Evolutionary conservation across 306 rosid genomes (phyloP).

Genomic region (Alnus rubra): DNA sequence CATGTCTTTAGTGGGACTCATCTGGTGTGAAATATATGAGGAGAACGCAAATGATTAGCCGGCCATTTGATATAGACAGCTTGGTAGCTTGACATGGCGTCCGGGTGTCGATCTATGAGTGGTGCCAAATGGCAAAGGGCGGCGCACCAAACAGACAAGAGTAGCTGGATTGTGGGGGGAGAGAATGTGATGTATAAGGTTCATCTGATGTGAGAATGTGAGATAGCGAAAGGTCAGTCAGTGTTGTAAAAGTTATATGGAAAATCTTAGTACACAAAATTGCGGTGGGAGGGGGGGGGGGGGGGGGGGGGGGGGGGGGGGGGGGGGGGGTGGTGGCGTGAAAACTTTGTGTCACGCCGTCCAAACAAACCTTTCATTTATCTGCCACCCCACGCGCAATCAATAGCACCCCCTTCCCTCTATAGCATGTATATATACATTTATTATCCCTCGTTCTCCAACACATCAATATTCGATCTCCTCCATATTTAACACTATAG

Average conservation of each 20-base stretch:
- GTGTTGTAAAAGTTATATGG: background rate
- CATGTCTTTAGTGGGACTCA: slow-evolving; percentile 31
- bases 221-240: background rate
- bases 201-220: background rate
- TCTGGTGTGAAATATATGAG: slow-evolving; percentile 24
- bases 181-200: slow-evolving; percentile 23
- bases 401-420: slow-evolving; percentile 37
- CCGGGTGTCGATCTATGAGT: slow-evolving; percentile 41
- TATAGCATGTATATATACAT: slow-evolving; percentile 26
- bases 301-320: too few species aligned
- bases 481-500: slow-evolving; percentile 12
- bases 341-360: slow-evolving; percentile 87
- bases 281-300: slow-evolving; percentile 49
- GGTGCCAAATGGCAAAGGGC: slow-evolving; percentile 69
- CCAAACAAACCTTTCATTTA: slow-evolving; percentile 70
- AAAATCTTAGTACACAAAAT: slow-evolving; percentile 45
- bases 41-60: slow-evolving; percentile 49
- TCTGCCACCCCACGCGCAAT: slow-evolving; percentile 99
- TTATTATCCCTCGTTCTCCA: slow-evolving; percentile 32
- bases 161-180: slow-evolving; percentile 33
- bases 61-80: slow-evolving; percentile 50
- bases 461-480: slow-evolving; percentile 33
- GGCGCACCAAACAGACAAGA: slow-evolving; percentile 64
- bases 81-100: slow-evolving; percentile 42
- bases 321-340: too few species aligned